phyloP scores from a whole-genome alignment of 805 yeast species.

The Ogataea saltuana region DNA sequence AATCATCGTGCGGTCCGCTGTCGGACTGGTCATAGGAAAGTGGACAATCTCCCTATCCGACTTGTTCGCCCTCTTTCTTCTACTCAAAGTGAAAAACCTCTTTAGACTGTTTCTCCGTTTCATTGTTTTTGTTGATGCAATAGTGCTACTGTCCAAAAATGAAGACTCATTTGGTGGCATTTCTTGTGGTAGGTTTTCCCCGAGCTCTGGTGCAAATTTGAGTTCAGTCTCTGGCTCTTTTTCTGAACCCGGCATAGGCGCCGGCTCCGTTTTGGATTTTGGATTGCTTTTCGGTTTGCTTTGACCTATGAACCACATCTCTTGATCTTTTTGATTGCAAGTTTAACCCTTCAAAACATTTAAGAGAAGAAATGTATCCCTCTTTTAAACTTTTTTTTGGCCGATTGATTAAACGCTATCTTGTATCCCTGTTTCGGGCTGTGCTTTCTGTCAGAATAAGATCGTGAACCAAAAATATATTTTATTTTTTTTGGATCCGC shows the following conservation, averaged over 20 bases:
- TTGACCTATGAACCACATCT: conserved; percentile 14
- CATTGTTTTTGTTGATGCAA: conserved; percentile 11
- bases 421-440: conserved; percentile 5
- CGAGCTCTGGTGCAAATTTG: background rate
- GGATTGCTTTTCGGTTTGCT: background rate
- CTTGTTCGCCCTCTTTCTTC: conserved; percentile 1
- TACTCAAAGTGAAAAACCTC: conserved; percentile 12
- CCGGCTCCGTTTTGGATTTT: background rate
- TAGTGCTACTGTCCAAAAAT: conserved; percentile 9
- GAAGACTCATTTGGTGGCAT: background rate
- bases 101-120: conserved; percentile 9
- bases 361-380: background rate
- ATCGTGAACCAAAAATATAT: conserved; percentile 5
- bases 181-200: background rate
- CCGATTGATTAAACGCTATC: conserved; percentile 10
- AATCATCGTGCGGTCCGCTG: no score
- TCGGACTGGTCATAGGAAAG: no score
- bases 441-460: conserved; percentile 13
- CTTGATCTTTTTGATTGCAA: background rate
- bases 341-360: background rate
- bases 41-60: background rate
- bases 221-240: conserved; percentile 1
- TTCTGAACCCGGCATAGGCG: background rate
- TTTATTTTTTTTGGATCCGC: background rate
- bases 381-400: background rate